Base-by-base conservation (phyloP, 257 asterid species). In the Ligustrum vulgare region DNA sequence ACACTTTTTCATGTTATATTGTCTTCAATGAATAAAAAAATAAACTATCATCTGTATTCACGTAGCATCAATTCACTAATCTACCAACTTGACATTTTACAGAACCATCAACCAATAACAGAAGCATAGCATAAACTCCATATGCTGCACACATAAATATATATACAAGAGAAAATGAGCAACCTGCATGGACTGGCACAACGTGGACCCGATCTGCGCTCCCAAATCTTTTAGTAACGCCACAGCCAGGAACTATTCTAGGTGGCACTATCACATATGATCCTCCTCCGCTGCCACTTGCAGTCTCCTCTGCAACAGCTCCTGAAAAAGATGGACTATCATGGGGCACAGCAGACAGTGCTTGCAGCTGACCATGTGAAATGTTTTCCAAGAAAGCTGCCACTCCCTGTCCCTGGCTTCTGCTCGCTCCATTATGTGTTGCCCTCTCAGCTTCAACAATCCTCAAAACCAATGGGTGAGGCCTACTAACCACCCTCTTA, bases 161-260 rank as follows among this genome's bases (percentile, higher is more conserved):
- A 58, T 18, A 23, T 32, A 39, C 15, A 74, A 51, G 35, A 56
- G 32, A 80, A 75, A n/a, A 41, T 10, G 69, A 69, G 72, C 64
- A 62, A 94, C 99, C 99, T 89, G 99, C 89, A 79, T 94, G 98
- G 69, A 85, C 88, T 47, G 99, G 98, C 71, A 94, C 83, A 65
- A 90, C 90, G 83, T 88, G 99, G 35, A 90, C 83, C 70, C 97
- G 91, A 37, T 83, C 91, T 25, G 97, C 95, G 79, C 88, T 89
- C 36, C 98, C 97, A 71, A 92, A 83, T 85, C 83, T 79, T 86
- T 89, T 94, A 70, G 84, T 49, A 12, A 93, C 87, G 39, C 99
- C 99, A n/a, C 75, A 72, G 15, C 98, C 99, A 18, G 94, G 87
- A 82, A 78, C 74, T 70, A 94, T 91, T 78, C 77, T 78, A 5